phyloP scores from a whole-genome alignment of 768 basidiomycete genomes.

The Lentinula sp. region DNA sequence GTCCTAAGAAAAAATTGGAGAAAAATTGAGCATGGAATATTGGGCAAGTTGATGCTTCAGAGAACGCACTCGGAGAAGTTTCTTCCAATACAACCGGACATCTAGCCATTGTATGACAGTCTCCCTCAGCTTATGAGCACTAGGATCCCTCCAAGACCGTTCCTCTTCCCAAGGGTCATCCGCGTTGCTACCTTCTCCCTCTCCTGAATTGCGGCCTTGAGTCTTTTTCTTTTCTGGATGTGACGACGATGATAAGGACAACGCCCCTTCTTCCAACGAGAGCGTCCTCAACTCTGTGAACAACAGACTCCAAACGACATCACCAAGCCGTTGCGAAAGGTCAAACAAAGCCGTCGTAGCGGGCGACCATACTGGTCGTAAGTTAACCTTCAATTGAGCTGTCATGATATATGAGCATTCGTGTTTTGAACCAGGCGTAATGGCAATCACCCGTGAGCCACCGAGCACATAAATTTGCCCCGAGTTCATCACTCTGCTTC shows the following conservation, averaged over 20 bases:
- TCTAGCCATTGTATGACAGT: conserved; percentile 45
- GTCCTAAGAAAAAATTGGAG: conserved; percentile 20
- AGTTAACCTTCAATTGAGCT: conserved; percentile 92
- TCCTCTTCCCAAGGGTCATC: conserved; percentile 59
- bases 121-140: conserved; percentile 53
- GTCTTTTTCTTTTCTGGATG: conserved; percentile 8
- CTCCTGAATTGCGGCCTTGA: not conserved
- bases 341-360: conserved; percentile 63
- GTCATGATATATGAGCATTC: conserved; percentile 2
- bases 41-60: not conserved
- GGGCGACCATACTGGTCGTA: conserved; percentile 87
- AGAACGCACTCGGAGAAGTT: not conserved
- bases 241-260: not conserved
- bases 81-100: conserved; percentile 2
- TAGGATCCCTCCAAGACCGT: conserved; percentile 73
- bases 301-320: conserved; percentile 66
- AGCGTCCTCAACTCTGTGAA: conserved; percentile 54
- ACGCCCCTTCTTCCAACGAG: conserved; percentile 13
- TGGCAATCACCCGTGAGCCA: conserved; percentile 65
- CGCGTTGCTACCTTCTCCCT: not conserved
- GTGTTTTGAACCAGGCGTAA: not conserved
- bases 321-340: conserved; percentile 48
- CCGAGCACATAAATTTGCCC: conserved; percentile 57
- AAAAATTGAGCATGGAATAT: not conserved
- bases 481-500: conserved; percentile 44